A percentile compares a stretch with the other conserved stretches of the same genome.
Evolutionary conservation across 2,329 filamentous ascomycete genomes (phyloP).

Genomic region (Akanthomyces uredinophilus): DNA sequence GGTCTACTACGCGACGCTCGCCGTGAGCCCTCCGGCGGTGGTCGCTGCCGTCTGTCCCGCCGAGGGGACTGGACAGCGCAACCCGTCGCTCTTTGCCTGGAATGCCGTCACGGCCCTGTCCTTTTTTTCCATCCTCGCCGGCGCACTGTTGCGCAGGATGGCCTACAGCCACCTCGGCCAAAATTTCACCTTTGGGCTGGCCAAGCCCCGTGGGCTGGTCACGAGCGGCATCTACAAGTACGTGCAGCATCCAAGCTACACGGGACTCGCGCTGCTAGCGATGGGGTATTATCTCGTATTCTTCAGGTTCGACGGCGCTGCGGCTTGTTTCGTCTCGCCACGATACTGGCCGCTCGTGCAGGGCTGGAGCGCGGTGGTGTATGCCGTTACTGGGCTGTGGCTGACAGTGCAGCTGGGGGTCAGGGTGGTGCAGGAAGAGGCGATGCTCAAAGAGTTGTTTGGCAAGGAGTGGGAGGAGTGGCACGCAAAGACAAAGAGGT

Average conservation of each 20-base stretch:
- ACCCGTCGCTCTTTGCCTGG: not conserved
- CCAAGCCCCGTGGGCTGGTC: conserved; percentile 38
- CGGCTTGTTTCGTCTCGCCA: not conserved
- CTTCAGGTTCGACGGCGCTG: conserved; percentile 20
- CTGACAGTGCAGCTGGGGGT: not conserved
- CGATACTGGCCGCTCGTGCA: not conserved
- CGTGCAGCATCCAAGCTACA: conserved; percentile 50
- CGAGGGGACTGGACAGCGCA: not conserved
- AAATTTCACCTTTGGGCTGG: conserved; percentile 50
- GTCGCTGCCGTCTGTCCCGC: not conserved
- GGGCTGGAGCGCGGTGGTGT: not conserved
- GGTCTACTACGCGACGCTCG: not conserved
- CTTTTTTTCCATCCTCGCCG: conserved; percentile 20
- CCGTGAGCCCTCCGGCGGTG: not conserved
- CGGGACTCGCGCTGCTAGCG: conserved; percentile 34
- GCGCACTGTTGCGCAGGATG: conserved; percentile 26
- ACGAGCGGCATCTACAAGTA: conserved; percentile 45
- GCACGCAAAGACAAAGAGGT: not conserved
- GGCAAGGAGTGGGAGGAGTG: conserved; percentile 2
- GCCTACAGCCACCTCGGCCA: conserved; percentile 42
- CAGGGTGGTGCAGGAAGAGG: not conserved
- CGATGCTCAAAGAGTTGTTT: conserved; percentile 2
- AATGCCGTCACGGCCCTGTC: not conserved
- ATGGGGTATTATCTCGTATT: conserved; percentile 29
- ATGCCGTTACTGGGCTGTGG: too few relatives aligned